phyloP scores from a whole-genome alignment of 1,139 yeast genomes.

The Kluyveromyces sp. region DNA sequence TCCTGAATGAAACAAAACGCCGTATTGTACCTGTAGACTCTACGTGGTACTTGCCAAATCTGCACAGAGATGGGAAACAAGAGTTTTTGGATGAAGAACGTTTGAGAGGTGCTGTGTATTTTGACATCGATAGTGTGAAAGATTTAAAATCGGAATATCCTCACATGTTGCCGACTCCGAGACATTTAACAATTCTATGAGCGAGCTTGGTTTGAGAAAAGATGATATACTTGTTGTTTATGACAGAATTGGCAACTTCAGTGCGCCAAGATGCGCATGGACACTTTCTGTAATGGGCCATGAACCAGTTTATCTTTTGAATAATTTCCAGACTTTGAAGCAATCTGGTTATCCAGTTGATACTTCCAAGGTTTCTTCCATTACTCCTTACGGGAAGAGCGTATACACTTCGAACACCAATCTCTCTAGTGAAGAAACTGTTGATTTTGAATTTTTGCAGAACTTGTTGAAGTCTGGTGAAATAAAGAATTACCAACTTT shows the following conservation, averaged over 20 bases:
- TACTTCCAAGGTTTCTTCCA: conserved; percentile 13
- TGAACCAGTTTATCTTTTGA: conserved; percentile 53
- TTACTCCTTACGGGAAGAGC: conserved; percentile 34
- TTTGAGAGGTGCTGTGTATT: conserved; percentile 60
- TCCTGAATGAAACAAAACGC: conserved; percentile 14
- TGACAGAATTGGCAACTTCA: conserved; percentile 76
- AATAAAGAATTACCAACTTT: conserved; percentile 43
- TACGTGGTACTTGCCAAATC: conserved; percentile 87
- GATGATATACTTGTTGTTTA: conserved; percentile 69
- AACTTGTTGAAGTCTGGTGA: conserved; percentile 41
- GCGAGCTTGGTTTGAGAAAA: conserved; percentile 34
- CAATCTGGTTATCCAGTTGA: conserved; percentile 35
- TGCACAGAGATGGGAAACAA: conserved; percentile 47
- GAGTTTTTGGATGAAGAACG: conserved; percentile 50
- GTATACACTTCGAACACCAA: conserved; percentile 42
- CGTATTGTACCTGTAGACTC: conserved; percentile 71
- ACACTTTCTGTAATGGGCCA: conserved; percentile 76
- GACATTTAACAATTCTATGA: conserved; percentile 47
- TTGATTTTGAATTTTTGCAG: conserved; percentile 41
- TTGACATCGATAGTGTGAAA: conserved; percentile 69
- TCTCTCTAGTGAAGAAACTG: conserved; percentile 56
- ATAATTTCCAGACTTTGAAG: conserved; percentile 55
- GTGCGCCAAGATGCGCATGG: conserved; percentile 91
- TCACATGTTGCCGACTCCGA: conserved; percentile 67
- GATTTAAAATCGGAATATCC: conserved; percentile 59